Base-by-base conservation (phyloP, 305 asterid genomes). In the Ilex paraguariensis region DNA sequence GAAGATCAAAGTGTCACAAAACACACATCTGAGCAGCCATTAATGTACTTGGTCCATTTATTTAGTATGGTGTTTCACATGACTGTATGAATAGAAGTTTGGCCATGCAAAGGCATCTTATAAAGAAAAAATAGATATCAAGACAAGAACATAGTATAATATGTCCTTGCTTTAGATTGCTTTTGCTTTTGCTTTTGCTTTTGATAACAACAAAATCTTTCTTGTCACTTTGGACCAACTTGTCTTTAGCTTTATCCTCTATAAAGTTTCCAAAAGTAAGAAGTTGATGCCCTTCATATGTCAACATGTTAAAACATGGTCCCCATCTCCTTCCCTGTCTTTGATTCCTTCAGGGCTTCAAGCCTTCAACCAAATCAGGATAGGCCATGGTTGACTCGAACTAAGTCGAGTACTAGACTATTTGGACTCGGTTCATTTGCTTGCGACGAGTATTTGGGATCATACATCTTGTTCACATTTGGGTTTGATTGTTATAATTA, bases 101-200 rank as follows among this genome's bases (percentile, higher is more conserved):
- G 52, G 39, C 63, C 58, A 57, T 78, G 86, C 86, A 78, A 75
- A 73, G 50, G 79, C 75, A 76, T 76, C 75, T 67, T 67, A 65
- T 10, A 49, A 31, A 48, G 51, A 59, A 16, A 39, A 66, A 56
- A 56, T 40, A 36, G 42, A 36, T 1, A 36, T 46, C 52, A 46
- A 1, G 12, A 46, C 52, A 46, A 46, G 31, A 2, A 14, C 32
- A 52, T 52, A 52, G 4, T 52, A 14, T 14, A 7, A 17, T 50
- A 10, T 50, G 9, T 49, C 63, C 65, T 31, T 72, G 77, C 88
- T 77, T 82, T 76, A 77, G 32, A 62, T 64, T 36, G 5, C 77
- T 75, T 79, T 73, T 68, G 75, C 81, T 21, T 21, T 21, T 21
- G 28, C 0, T 0, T 77, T 82, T 82, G n/a, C n/a, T n/a, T 82